phyloP scores from a whole-genome alignment of 2,329 filamentous ascomycete species.

The Fusarium sp. region DNA sequence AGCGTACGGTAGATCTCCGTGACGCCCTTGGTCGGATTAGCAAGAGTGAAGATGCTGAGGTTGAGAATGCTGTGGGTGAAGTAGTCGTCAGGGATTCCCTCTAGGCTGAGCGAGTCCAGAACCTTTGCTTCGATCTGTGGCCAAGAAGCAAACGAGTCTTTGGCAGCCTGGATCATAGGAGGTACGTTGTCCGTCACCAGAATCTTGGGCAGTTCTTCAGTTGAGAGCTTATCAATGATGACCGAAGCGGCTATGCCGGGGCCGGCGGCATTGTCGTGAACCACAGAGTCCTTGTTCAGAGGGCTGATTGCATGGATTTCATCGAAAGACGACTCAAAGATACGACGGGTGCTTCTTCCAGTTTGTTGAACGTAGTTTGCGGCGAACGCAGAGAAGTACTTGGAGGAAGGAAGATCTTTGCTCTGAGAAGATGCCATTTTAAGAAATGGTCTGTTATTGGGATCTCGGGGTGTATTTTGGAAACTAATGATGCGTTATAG shows the following conservation, averaged over 20 bases:
- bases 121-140: slow-evolving; percentile 18
- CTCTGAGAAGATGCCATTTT: slow-evolving; percentile 27
- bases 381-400: slow-evolving; percentile 48
- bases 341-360: slow-evolving; percentile 47
- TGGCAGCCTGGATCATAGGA: slow-evolving; percentile 33
- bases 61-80: slow-evolving; percentile 50
- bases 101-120: slow-evolving; percentile 44
- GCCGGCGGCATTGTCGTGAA: slow-evolving; percentile 53
- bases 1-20: slow-evolving; percentile 51
- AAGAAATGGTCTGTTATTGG: neutral
- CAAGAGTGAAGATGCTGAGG: slow-evolving; percentile 51
- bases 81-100: slow-evolving; percentile 29
- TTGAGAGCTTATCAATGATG: slow-evolving; percentile 31
- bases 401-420: slow-evolving; percentile 29
- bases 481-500: neutral
- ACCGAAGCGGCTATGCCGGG: slow-evolving; percentile 50
- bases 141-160: slow-evolving; percentile 24
- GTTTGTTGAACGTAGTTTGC: slow-evolving; percentile 48
- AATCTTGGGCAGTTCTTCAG: slow-evolving; percentile 11
- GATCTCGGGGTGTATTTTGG: neutral
- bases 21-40: slow-evolving; percentile 41
- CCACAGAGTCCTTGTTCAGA: slow-evolving; percentile 43
- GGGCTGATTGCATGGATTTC: slow-evolving; percentile 35
- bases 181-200: slow-evolving; percentile 42
- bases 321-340: slow-evolving; percentile 37